Conservation (phyloP, 345 rosid genomes). For the Erodium maritimum region DNA sequence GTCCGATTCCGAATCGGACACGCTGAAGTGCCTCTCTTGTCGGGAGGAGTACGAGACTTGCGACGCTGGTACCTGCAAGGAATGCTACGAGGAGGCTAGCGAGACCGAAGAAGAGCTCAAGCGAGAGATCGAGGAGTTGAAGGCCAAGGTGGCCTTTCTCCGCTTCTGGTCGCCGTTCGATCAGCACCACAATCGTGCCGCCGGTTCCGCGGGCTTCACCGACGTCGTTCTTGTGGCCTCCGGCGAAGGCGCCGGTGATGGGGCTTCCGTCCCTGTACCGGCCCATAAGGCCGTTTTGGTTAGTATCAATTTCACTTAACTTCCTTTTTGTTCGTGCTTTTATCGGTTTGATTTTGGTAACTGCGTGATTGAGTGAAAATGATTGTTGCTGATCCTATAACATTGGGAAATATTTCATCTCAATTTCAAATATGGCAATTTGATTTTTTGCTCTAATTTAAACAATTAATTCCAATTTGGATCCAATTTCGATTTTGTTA, state of each 20-base stretch:
- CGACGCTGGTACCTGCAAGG: conserved; percentile 61
- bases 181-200: conserved; percentile 11
- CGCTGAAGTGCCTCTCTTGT: conserved; percentile 58
- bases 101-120: conserved; percentile 12
- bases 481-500: too few relatives aligned
- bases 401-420: too few relatives aligned
- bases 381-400: too few relatives aligned
- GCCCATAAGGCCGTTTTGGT: conserved; percentile 74
- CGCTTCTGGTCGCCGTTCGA: conserved; percentile 42
- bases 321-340: background rate
- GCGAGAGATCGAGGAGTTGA: conserved; percentile 11
- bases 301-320: conserved; percentile 1
- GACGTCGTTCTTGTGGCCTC: conserved; percentile 62
- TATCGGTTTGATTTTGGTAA: background rate
- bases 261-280: conserved; percentile 35
- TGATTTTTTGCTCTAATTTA: too few relatives aligned
- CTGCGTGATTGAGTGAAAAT: too few relatives aligned
- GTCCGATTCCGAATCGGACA: background rate
- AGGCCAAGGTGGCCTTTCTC: conserved; percentile 25
- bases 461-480: too few relatives aligned
- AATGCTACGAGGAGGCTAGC: conserved; percentile 49
- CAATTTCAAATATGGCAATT: too few relatives aligned
- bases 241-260: conserved; percentile 19
- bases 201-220: conserved; percentile 24
- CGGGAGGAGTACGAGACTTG: conserved; percentile 34